Base-by-base conservation (phyloP, 257 asterid species). In the Jasminum sambac region DNA sequence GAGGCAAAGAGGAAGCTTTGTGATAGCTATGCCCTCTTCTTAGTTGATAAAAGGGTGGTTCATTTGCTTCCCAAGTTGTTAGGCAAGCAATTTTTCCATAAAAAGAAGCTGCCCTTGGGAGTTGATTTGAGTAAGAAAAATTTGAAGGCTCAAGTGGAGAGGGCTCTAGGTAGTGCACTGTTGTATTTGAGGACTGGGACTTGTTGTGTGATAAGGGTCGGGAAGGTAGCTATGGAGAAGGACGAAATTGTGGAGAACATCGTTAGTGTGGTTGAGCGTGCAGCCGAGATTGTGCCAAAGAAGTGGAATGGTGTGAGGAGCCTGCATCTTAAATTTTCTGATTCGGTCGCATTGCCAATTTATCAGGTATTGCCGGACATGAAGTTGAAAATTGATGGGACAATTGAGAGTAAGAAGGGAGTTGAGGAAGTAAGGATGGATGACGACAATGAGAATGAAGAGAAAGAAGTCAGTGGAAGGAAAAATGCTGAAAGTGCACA, bases 251-350 rank as follows among this genome's bases (percentile, higher is more conserved):
- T 84, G 68, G 96, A 89, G 70, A 94, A 89, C 79, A 86, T 87
- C 62, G 34, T 69, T 8, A 83, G 74, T 9, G 96, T 83, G 2
- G 68, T 91, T 55, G 72, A 76, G 5, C 87, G 90, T 1, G 89
- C 80, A 4, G 85, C 83, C 7, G 79, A 80, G 70, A 68, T 64
- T 80, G 89, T 89, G 62, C 90, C 91, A 0, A 89, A 81, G 75
- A 84, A 84, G 68, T 91, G 99, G 99, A 89, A 76, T 75, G 99
- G 93, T 68, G 80, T 91, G 60, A 91, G 99, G 89, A 89, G 96
- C 80, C 68, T 91, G 84, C 91, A 87, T 59, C 83, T 94, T 89
- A 91, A 88, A 74, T 82, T 91, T 16, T 75, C 69, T 0, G 96
- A 85, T 73, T 91, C 99, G 0, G 66, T 89, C 23, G 95, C 96